Conservation (phyloP, 305 asterid genomes). For the Caryopteris hybrid region DNA sequence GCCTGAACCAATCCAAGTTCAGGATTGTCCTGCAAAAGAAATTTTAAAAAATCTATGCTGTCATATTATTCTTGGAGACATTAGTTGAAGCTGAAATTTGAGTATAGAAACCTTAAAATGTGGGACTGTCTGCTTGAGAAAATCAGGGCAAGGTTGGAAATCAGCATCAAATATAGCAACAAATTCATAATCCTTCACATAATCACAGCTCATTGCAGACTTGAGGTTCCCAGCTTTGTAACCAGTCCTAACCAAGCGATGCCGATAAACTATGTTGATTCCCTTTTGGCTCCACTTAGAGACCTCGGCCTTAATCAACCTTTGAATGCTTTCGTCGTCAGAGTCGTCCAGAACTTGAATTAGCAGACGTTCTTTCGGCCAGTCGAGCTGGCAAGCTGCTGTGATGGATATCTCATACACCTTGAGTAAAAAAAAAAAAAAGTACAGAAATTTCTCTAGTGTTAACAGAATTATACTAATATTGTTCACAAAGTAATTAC, state of each 20-base stretch:
- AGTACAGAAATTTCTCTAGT: neutral
- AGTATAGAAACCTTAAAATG: constrained; percentile 47
- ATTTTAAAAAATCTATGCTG: neutral
- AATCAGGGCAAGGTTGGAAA: constrained; percentile 61
- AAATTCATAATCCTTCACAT: constrained; percentile 55
- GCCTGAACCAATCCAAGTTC: constrained; percentile 68
- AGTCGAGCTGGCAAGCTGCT: constrained; percentile 60
- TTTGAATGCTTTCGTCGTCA: constrained; percentile 43
- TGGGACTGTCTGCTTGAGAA: constrained; percentile 56
- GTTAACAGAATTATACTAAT: neutral
- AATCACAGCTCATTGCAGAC: constrained; percentile 67
- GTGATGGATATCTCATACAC: constrained; percentile 66
- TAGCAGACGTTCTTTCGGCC: constrained; percentile 57
- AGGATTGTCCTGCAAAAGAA: constrained; percentile 50
- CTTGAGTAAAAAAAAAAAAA: constrained; percentile 22
- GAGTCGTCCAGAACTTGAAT: constrained; percentile 74
- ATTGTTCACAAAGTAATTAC: neutral
- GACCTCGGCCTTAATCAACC: constrained; percentile 45
- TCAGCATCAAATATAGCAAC: constrained; percentile 75
- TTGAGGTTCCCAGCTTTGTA: constrained; percentile 73
- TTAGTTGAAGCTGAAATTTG: neutral
- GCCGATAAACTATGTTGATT: constrained; percentile 53
- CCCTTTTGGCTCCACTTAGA: constrained; percentile 53
- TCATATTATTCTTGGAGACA: neutral
- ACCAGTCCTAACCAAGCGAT: constrained; percentile 57